Base-by-base conservation (phyloP, 2,329 filamentous ascomycete species). In the Ceratocystis diversiconidia region DNA sequence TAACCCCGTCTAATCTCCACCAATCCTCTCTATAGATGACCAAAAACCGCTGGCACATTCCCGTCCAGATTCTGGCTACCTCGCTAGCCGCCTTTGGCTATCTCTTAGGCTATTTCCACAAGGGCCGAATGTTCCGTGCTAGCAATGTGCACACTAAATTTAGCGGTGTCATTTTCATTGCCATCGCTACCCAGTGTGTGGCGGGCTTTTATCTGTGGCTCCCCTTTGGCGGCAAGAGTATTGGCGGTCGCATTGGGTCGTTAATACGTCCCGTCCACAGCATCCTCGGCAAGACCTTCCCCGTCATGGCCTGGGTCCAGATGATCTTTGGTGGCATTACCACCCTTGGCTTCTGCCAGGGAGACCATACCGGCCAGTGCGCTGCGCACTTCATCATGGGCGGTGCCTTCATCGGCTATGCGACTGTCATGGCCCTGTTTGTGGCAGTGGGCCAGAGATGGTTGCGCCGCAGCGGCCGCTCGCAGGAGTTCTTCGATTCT, bases 351-450 rank as follows among this genome's bases (percentile, higher is more conserved):
- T 97, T 96, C 79, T 99, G 94, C 75, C 88, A 90, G 70, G 90
- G 82, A 64, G 92, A 97, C 66, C 92, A 99, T 73, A 75, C 91
- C 1, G 92, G 92, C 41, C 94, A 99, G 75, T 99, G 94, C 75
- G 77, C 89, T 52, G 94, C 94, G 1, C 94, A 99, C 75, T 99
- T 97, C 75, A 99, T 97, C 75, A 99, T 99, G 94, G 94, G 94
- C 57, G 88, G 89, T 70, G 92, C 92, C 0, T 99, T 99, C 73
- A 92, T 99, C 70, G 94, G 83, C 36, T 99, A 99, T 72, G 94
- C 90, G 32, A 88, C 96, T 65, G 74, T 96, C 46, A 81, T 99
- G 69, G 92, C 89, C 1, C 87, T 97, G 22, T 77, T 96, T 22
- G 82, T 97, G 43, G 78, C 96, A 6, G 90, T 94, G 50, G 94